Conservation (phyloP, 495 filamentous ascomycete species). For the Aspergillus taichungensis region DNA sequence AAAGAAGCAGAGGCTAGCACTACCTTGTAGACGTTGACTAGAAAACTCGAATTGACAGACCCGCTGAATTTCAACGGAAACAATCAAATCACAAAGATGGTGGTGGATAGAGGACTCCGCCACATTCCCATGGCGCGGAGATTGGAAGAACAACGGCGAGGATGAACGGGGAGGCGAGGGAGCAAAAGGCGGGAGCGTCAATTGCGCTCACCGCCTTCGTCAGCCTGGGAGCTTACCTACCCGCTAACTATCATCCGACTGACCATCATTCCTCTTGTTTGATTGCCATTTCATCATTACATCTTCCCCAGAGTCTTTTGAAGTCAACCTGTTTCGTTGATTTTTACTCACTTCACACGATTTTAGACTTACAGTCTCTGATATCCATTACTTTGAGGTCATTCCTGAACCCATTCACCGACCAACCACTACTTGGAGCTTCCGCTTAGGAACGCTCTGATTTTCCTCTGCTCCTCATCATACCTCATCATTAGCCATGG, state of each 20-base stretch:
- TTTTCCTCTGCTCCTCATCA: conserved; percentile 9
- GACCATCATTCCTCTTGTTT: conserved; percentile 4
- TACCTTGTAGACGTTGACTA: not conserved
- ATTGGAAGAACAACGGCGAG: conserved; percentile 5
- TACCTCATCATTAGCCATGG: conserved; percentile 47
- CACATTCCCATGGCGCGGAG: conserved; percentile 8
- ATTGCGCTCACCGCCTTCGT: conserved; percentile 20
- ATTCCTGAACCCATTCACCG: not conserved
- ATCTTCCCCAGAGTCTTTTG: not conserved
- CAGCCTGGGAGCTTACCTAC: conserved; percentile 9
- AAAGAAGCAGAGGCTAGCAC: not conserved
- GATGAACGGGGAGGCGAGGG: conserved; percentile 12
- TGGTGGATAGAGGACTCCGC: not conserved
- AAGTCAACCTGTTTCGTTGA: not conserved
- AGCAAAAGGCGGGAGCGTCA: conserved; percentile 11
- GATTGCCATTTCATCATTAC: conserved; percentile 1
- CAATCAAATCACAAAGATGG: conserved; percentile 5
- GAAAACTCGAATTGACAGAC: not conserved
- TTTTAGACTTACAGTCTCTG: not conserved
- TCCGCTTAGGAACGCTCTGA: conserved; percentile 26
- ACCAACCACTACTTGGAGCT: conserved; percentile 19
- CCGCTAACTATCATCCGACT: conserved; percentile 7
- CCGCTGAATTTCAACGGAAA: not conserved
- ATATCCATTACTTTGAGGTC: not conserved
- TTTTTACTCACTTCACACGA: not conserved